Conservation (phyloP, 306 rosid species). For the Quercus rubra region DNA sequence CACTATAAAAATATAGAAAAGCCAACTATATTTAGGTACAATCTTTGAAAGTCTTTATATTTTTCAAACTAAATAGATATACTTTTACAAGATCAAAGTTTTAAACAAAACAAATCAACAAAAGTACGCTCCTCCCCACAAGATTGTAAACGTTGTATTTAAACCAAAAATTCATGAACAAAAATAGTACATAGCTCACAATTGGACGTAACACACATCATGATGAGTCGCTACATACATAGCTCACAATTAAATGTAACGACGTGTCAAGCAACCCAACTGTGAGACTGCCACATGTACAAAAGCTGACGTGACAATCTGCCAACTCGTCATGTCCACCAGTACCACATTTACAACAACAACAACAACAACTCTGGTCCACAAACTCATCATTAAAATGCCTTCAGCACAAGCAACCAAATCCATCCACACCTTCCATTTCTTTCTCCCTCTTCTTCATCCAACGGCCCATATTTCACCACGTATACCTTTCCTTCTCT, state of each 20-base stretch:
- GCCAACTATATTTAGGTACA: too few species aligned
- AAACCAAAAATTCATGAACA: too few species aligned
- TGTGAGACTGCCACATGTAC: neutral
- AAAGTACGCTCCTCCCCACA: too few species aligned
- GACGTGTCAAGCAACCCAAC: neutral
- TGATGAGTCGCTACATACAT: neutral
- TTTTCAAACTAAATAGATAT: too few species aligned
- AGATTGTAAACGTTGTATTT: too few species aligned
- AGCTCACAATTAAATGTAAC: neutral
- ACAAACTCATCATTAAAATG: neutral
- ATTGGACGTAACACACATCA: too few species aligned
- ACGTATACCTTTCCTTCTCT: neutral
- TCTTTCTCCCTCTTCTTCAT: neutral
- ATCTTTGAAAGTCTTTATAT: too few species aligned
- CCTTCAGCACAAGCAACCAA: neutral
- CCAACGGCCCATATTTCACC: slow-evolving; percentile 30
- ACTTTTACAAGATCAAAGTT: too few species aligned
- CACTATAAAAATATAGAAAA: too few species aligned
- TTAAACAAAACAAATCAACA: too few species aligned
- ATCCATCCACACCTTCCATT: neutral
- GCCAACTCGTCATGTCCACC: neutral
- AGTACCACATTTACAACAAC: neutral
- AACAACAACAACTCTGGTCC: neutral
- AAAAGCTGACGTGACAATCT: slow-evolving; percentile 1
- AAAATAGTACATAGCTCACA: too few species aligned